Conservation (phyloP, 805 yeast species). For the Ascoidea tarda region DNA sequence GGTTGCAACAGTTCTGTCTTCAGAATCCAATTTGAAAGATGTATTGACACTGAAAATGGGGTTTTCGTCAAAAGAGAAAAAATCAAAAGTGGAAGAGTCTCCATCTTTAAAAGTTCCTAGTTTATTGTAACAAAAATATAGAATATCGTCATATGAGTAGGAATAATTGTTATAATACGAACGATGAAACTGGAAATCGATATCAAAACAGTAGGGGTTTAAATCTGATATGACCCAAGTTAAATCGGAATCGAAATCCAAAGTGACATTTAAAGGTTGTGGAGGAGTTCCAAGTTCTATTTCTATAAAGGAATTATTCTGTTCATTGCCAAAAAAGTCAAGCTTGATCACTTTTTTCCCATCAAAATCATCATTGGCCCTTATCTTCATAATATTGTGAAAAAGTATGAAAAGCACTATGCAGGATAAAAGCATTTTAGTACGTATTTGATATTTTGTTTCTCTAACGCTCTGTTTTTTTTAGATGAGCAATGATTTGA, state of each 20-base stretch:
- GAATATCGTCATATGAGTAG: background rate
- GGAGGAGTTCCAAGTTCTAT: background rate
- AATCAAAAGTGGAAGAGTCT: background rate
- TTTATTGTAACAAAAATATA: background rate
- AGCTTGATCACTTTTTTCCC: too few relatives aligned
- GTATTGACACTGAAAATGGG: too few relatives aligned
- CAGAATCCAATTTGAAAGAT: background rate
- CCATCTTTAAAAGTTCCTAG: background rate
- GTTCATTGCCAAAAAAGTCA: background rate
- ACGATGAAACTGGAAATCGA: too few relatives aligned
- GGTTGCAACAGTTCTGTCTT: background rate
- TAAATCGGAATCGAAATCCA: background rate
- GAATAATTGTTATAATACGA: background rate
- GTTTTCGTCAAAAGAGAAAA: too few relatives aligned
- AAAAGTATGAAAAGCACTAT: too few relatives aligned
- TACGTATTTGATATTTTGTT: too few relatives aligned
- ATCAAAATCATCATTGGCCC: too few relatives aligned
- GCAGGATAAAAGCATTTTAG: too few relatives aligned
- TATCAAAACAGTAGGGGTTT: background rate
- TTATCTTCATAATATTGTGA: too few relatives aligned
- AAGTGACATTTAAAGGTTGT: background rate
- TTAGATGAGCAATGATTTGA: too few relatives aligned
- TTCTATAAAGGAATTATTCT: background rate
- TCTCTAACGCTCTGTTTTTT: too few relatives aligned
- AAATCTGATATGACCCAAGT: background rate